phyloP scores from a whole-genome alignment of 306 rosid species.

The Dryas alaskensis region DNA sequence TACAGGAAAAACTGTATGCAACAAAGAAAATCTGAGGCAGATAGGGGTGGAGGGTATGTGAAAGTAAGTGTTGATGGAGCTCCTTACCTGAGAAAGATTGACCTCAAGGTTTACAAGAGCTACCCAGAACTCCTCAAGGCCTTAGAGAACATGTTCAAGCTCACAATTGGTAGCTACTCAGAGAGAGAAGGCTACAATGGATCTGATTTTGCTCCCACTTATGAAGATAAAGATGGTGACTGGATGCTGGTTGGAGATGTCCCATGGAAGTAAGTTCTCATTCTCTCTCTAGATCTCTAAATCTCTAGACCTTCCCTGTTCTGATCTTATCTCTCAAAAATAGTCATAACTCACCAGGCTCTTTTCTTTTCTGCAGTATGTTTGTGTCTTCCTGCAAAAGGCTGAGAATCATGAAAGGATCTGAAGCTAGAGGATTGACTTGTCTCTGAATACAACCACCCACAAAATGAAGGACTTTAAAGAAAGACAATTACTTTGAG shows the following conservation, averaged over 20 bases:
- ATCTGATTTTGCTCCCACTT: constrained; percentile 68
- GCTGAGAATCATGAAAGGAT: constrained; percentile 59
- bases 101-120: constrained; percentile 59
- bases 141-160: constrained; percentile 63
- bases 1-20: constrained; percentile 56
- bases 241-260: constrained; percentile 98
- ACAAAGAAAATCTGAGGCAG: constrained; percentile 40
- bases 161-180: constrained; percentile 71
- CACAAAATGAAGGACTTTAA: background rate
- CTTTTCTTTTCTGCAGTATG: constrained; percentile 45
- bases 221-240: constrained; percentile 88
- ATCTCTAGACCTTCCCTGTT: background rate
- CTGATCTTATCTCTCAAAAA: background rate
- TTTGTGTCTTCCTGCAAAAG: constrained; percentile 64
- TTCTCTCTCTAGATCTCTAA: background rate
- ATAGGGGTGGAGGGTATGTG: constrained; percentile 50
- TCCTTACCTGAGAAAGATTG: constrained; percentile 79
- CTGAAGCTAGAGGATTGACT: constrained; percentile 62
- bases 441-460: constrained; percentile 20
- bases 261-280: constrained; percentile 70
- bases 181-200: constrained; percentile 69
- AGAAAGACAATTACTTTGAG: background rate
- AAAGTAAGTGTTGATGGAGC: constrained; percentile 94
- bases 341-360: constrained; percentile 14
- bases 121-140: constrained; percentile 69